phyloP scores from a whole-genome alignment of 192 early-diverging fungal genomes.

The Podila epicladia region DNA sequence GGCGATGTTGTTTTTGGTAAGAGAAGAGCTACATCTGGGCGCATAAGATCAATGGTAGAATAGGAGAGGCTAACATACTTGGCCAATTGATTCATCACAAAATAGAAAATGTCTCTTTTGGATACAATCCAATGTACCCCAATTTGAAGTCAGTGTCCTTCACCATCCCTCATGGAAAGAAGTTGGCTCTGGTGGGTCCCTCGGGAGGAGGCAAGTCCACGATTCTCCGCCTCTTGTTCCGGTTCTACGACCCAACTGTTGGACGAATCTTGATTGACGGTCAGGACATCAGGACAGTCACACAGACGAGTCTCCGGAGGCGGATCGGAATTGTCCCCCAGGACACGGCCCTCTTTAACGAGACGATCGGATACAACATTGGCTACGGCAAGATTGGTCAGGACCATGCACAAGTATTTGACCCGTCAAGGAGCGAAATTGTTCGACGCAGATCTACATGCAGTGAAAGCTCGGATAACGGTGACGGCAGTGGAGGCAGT shows the following conservation, averaged over 20 bases:
- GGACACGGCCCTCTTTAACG: slow-evolving; percentile 86
- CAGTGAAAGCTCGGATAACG: slow-evolving; percentile 13
- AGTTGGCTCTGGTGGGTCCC: slow-evolving; percentile 92
- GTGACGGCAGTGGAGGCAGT: background rate
- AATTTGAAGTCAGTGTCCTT: slow-evolving; percentile 75
- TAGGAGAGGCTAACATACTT: background rate
- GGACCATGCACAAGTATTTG: slow-evolving; percentile 63
- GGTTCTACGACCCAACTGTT: slow-evolving; percentile 88
- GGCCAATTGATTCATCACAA: background rate
- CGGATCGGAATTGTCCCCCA: slow-evolving; percentile 91
- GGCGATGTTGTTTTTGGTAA: slow-evolving; percentile 82
- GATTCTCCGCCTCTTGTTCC: slow-evolving; percentile 87
- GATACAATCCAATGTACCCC: slow-evolving; percentile 73
- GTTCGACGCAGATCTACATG: slow-evolving; percentile 3
- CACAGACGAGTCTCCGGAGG: slow-evolving; percentile 79
- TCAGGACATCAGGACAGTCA: slow-evolving; percentile 79
- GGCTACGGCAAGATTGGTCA: slow-evolving; percentile 81
- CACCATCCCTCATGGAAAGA: slow-evolving; percentile 84
- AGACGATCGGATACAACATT: slow-evolving; percentile 91
- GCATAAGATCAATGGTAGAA: no score
- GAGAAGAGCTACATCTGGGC: background rate
- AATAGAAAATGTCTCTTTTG: slow-evolving; percentile 86
- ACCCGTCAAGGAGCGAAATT: slow-evolving; percentile 5
- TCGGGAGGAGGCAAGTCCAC: slow-evolving; percentile 93
- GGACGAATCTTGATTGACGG: slow-evolving; percentile 89